Evolutionary conservation across 768 basidiomycete species (phyloP), one percentile per base, ranked within the genome.

Genomic region (Mycena belliarum): DNA sequence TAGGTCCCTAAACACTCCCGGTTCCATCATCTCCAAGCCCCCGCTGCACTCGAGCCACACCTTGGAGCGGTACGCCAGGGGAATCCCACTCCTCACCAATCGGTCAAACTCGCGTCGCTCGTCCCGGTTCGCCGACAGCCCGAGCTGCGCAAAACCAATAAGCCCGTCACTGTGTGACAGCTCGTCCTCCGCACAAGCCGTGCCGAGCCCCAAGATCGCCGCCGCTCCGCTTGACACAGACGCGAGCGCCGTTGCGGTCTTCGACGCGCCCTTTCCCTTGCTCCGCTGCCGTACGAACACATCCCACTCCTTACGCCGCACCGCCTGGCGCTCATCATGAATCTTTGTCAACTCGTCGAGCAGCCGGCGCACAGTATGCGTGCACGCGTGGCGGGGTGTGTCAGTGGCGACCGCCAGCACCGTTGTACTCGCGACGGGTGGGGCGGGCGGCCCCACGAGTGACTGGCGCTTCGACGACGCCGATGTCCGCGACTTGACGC

Each of bases 21-120:
- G 96, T 65, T 97, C 94, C 59, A 84, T 83, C 80, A 93, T 88
- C 69, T 98, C 96, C 68, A 93, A 76, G 1, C 89, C 95, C 1
- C 95, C 94, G 62, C 91, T 95, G 69, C 93, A 96, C 76, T 99
- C 97, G 52, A 90, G 71, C 92, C 94, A 96, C 45, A 94, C 82
- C 70, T 94, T 92, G 24, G 88, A 79, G n/a, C 94, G 85, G 67
- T 93, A 91, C 12, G 80, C 83, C 15, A 98, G 79, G 2, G 97
- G 97, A 32, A 98, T 91, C 5, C 97, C 97, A 49, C 76, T 83
- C 50, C 91, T 73, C n/a, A 96, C 82, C 7, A 99, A 76, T 57
- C 84, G 76, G 56, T 88, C 86, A 59, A 98, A 92, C 68, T 89
- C 90, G 55, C 79, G 83, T 68, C 88, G 80, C 60, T 95, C 92